Percentiles rank a stretch among this genome's conserved stretches.
phyloP scores from a whole-genome alignment of 495 filamentous ascomycete species.

The Lichina pygmaea region DNA sequence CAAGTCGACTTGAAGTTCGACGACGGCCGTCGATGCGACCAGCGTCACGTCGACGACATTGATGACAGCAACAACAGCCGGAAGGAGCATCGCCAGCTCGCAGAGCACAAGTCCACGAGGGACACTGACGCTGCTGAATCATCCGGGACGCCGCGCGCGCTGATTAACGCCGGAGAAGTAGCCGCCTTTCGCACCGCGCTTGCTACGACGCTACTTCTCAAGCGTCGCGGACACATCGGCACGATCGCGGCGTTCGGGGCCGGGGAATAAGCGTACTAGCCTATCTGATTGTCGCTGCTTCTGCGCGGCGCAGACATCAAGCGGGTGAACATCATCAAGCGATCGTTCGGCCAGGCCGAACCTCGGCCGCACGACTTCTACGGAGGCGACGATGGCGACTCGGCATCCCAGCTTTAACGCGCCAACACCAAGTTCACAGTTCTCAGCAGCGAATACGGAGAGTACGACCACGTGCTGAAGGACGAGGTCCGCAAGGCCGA shows the following conservation, averaged over 20 bases:
- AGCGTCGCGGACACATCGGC: constrained; percentile 37
- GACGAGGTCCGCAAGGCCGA: constrained; percentile 41
- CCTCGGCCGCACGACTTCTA: constrained; percentile 30
- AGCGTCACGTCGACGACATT: not conserved
- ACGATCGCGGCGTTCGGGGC: constrained; percentile 70
- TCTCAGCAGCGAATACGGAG: constrained; percentile 41
- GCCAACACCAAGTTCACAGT: constrained; percentile 43
- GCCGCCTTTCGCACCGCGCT: constrained; percentile 89
- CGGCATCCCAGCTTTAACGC: constrained; percentile 24
- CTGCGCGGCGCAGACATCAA: constrained; percentile 45
- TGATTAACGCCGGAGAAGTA: constrained; percentile 63
- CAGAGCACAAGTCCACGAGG: constrained; percentile 33
- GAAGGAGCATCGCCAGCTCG: not conserved
- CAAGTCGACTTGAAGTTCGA: constrained; percentile 1
- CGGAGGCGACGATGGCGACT: constrained; percentile 21
- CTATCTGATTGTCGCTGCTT: constrained; percentile 55
- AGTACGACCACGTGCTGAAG: constrained; percentile 38
- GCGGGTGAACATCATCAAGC: constrained; percentile 56
- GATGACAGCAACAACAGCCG: not conserved
- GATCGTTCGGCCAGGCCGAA: constrained; percentile 33
- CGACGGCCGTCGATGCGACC: not conserved
- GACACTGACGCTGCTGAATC: constrained; percentile 41
- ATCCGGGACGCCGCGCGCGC: constrained; percentile 35
- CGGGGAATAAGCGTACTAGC: constrained; percentile 83
- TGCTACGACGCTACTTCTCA: constrained; percentile 46